Evolutionary conservation across 2,329 filamentous ascomycete genomes (phyloP).

Genomic region (Pezizomycotina sp.): DNA sequence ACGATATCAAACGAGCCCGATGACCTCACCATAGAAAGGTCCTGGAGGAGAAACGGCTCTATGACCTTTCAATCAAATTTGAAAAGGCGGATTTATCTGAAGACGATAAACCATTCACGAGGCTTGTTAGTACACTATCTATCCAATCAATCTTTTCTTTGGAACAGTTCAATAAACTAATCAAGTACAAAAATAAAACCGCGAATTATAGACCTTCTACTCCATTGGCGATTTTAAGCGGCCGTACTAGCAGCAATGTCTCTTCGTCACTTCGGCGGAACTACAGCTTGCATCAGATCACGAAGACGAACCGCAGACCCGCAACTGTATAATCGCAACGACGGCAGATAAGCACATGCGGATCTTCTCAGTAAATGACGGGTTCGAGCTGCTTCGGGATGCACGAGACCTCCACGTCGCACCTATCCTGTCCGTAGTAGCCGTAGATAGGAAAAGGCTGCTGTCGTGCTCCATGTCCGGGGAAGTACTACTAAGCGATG

Average conservation of each 20-base stretch:
- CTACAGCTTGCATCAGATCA: constrained; percentile 24
- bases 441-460: constrained; percentile 17
- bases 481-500: constrained; percentile 14
- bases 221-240: constrained; percentile 7
- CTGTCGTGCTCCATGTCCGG: constrained; percentile 23
- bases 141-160: background rate
- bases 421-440: constrained; percentile 21
- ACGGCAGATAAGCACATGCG: constrained; percentile 33
- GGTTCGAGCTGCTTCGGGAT: constrained; percentile 16
- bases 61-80: constrained; percentile 22
- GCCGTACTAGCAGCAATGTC: constrained; percentile 34
- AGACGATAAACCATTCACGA: background rate
- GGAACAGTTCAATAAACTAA: background rate
- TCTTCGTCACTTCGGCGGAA: constrained; percentile 29
- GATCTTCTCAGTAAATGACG: constrained; percentile 28
- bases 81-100: constrained; percentile 16
- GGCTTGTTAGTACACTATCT: background rate
- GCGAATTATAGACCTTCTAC: constrained; percentile 7
- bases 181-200: constrained; percentile 7
- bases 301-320: constrained; percentile 9
- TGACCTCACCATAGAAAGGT: constrained; percentile 23
- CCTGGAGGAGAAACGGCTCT: constrained; percentile 25
- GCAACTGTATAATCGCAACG: constrained; percentile 21
- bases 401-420: constrained; percentile 18
- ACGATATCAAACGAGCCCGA: constrained; percentile 17